Evolutionary conservation across 1,284 basidiomycete species (phyloP).

Genomic region (Porogramme epimiltina): DNA sequence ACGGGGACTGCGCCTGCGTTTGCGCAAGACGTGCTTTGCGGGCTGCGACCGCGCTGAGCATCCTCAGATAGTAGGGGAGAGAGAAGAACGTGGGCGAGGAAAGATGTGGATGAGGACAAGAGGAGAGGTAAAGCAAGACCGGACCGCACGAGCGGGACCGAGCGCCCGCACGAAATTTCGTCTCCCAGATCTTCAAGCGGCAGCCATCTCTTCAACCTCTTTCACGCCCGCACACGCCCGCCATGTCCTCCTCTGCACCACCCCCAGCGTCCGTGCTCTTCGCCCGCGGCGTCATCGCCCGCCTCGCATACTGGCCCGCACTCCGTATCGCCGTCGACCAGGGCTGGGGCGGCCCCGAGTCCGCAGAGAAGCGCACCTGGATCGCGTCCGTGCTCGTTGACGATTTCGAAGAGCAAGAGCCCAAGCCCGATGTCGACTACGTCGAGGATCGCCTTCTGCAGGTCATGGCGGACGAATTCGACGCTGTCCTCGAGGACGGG

Average conservation of each 20-base stretch:
- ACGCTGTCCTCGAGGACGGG: slow-evolving; percentile 79
- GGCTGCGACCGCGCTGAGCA: slow-evolving; percentile 65
- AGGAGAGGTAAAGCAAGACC: no score
- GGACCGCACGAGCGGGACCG: background rate
- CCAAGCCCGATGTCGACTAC: slow-evolving; percentile 70
- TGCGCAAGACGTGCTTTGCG: slow-evolving; percentile 50
- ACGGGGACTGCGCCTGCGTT: slow-evolving; percentile 12
- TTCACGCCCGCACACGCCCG: no score
- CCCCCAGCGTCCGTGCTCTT: slow-evolving; percentile 65
- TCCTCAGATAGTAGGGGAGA: slow-evolving; percentile 22
- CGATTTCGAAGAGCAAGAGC: slow-evolving; percentile 68
- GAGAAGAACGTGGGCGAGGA: no score
- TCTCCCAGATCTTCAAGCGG: background rate
- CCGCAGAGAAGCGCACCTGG: slow-evolving; percentile 77
- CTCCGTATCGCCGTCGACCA: slow-evolving; percentile 83
- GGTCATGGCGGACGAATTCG: slow-evolving; percentile 85
- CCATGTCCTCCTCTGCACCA: slow-evolving; percentile 33
- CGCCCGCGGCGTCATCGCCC: slow-evolving; percentile 80
- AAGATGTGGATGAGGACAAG: no score
- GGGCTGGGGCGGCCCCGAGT: slow-evolving; percentile 79
- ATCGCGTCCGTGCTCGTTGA: slow-evolving; percentile 83
- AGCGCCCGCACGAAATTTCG: background rate
- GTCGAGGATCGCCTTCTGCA: slow-evolving; percentile 79
- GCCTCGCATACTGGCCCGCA: slow-evolving; percentile 81
- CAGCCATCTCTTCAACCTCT: no score